Conservation (phyloP, 1,284 basidiomycete species). For the Cryptococcus sp. region DNA sequence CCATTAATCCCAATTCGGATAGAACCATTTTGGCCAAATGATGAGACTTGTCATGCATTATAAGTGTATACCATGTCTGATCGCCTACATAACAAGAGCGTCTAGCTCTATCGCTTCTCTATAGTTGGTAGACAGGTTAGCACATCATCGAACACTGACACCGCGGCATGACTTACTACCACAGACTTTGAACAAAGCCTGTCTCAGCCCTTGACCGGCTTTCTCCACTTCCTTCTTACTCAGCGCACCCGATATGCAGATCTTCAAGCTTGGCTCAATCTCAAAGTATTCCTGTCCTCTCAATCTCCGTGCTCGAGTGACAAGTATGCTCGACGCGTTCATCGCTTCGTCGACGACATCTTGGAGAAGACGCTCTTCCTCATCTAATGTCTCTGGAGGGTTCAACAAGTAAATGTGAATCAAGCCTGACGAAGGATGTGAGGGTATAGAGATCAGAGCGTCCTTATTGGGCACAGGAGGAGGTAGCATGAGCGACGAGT, state of each 20-base stretch:
- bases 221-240: constrained; percentile 90
- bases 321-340: constrained; percentile 68
- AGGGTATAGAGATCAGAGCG: constrained; percentile 78
- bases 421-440: constrained; percentile 79
- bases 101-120: not conserved
- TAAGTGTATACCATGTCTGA: too few species aligned
- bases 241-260: constrained; percentile 76
- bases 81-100: not conserved
- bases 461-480: constrained; percentile 33
- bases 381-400: constrained; percentile 58
- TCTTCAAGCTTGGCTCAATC: constrained; percentile 78
- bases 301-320: constrained; percentile 78
- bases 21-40: too few species aligned
- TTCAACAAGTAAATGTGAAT: constrained; percentile 75
- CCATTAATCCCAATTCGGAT: too few species aligned
- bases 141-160: not conserved
- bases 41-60: too few species aligned
- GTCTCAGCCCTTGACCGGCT: constrained; percentile 73
- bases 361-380: constrained; percentile 77
- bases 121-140: not conserved
- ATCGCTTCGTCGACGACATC: constrained; percentile 83
- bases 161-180: constrained; percentile 30
- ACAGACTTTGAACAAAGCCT: constrained; percentile 69
- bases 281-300: constrained; percentile 80
- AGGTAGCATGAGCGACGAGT: constrained; percentile 7